phyloP scores from a whole-genome alignment of 2,329 filamentous ascomycete species.

The Teratosphaeria nubilosa region DNA sequence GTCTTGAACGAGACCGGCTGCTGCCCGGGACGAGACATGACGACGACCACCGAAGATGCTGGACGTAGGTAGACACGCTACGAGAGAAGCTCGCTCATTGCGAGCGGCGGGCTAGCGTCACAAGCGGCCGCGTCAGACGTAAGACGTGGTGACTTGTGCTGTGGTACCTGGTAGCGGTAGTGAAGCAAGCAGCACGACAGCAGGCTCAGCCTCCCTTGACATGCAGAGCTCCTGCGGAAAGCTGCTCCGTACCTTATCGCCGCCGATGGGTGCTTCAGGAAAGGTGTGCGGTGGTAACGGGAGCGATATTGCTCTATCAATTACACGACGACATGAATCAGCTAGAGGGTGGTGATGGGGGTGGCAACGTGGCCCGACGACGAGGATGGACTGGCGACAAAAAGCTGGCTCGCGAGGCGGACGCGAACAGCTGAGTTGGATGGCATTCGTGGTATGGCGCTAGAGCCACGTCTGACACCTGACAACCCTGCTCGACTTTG shows the following conservation, averaged over 20 bases:
- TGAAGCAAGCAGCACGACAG: too few species aligned
- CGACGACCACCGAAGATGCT: neutral
- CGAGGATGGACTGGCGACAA: neutral
- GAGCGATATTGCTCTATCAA: neutral
- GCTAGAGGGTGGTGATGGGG: neutral
- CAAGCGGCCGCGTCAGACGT: neutral
- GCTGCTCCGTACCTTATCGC: neutral
- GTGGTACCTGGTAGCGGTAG: neutral
- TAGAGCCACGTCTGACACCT: neutral
- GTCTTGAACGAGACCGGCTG: slow-evolving; percentile 59
- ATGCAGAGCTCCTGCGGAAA: neutral
- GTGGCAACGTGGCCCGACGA: neutral
- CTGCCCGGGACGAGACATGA: neutral
- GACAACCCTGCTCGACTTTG: neutral
- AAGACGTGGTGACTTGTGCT: neutral
- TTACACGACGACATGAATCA: neutral
- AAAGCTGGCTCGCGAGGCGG: neutral
- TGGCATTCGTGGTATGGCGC: neutral
- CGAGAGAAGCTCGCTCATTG: neutral
- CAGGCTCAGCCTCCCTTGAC: neutral
- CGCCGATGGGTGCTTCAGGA: neutral
- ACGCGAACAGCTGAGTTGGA: too few species aligned
- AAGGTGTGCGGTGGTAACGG: neutral
- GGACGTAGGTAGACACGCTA: neutral
- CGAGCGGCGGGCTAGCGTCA: neutral